Conservation (phyloP, 352 stramenopile species). For the Phytophthora cryptogea region DNA sequence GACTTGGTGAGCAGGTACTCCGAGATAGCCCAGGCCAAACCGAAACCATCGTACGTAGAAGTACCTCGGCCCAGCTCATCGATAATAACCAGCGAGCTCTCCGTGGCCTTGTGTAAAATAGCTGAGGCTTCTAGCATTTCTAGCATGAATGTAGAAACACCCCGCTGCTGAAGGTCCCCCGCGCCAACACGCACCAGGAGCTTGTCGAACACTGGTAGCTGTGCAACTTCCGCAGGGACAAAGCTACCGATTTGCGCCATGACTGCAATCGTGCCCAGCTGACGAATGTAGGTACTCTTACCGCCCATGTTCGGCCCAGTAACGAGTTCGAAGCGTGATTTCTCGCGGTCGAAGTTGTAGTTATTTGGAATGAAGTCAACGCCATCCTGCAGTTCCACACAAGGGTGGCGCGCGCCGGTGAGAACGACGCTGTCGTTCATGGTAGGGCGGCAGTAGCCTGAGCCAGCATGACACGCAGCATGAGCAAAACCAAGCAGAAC, state of each 20-base stretch:
- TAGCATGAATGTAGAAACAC: conserved; percentile 99
- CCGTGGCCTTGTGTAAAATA: conserved; percentile 95
- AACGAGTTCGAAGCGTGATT: conserved; percentile 94
- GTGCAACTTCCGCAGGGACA: conserved; percentile 92
- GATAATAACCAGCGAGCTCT: conserved; percentile 97
- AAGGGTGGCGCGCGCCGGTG: conserved; percentile 94
- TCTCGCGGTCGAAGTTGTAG: conserved; percentile 87
- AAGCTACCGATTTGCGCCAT: conserved; percentile 98
- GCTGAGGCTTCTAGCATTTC: conserved; percentile 99
- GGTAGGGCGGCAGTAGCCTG: conserved; percentile 68
- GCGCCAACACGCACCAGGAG: conserved; percentile 97
- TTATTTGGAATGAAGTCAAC: conserved; percentile 99
- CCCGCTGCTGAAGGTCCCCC: conserved; percentile 96
- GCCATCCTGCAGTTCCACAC: conserved; percentile 97
- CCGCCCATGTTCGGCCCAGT: conserved; percentile 99
- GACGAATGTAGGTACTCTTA: conserved; percentile 99
- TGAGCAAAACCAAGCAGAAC: conserved; percentile 95
- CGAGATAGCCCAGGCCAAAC: conserved; percentile 97
- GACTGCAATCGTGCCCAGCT: conserved; percentile 94
- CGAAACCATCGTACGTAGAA: conserved; percentile 98
- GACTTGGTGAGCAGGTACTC: conserved; percentile 96
- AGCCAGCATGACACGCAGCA: conserved; percentile 92
- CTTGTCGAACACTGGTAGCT: conserved; percentile 95
- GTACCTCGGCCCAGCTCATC: conserved; percentile 99
- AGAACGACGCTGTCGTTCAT: conserved; percentile 77